A percentile compares a stretch with the other conserved stretches of the same genome.
phyloP scores from a whole-genome alignment of 2,329 filamentous ascomycete genomes.

The Chrysoporthe deuterocubensis region DNA sequence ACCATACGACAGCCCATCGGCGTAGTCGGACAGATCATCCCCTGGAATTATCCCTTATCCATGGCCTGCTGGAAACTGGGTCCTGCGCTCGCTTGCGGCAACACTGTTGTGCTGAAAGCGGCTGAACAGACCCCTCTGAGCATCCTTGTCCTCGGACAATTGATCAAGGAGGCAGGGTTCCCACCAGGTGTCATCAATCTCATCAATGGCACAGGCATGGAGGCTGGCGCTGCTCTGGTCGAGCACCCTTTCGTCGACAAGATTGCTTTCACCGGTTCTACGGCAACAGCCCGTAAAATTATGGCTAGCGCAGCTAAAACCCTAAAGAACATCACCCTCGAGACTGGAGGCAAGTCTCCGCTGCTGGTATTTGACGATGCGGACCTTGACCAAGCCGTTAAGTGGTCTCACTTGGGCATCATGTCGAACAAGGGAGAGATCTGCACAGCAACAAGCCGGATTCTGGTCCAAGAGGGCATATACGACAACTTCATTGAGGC shows the following conservation, averaged over 20 bases:
- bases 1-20: slow-evolving; percentile 78
- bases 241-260: slow-evolving; percentile 73
- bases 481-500: slow-evolving; percentile 66
- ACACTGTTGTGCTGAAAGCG: slow-evolving; percentile 67
- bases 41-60: slow-evolving; percentile 71
- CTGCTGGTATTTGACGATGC: slow-evolving; percentile 68
- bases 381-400: slow-evolving; percentile 70
- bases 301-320: slow-evolving; percentile 75
- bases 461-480: slow-evolving; percentile 65
- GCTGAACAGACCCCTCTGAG: slow-evolving; percentile 71
- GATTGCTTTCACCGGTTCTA: slow-evolving; percentile 79
- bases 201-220: slow-evolving; percentile 70
- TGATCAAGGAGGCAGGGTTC: slow-evolving; percentile 75
- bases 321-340: slow-evolving; percentile 68
- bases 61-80: slow-evolving; percentile 71
- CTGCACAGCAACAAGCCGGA: slow-evolving; percentile 66
- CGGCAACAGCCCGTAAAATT: slow-evolving; percentile 71
- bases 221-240: slow-evolving; percentile 70
- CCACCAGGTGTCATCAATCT: slow-evolving; percentile 80
- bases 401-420: slow-evolving; percentile 55
- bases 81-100: slow-evolving; percentile 68
- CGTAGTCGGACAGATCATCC: slow-evolving; percentile 75
- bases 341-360: slow-evolving; percentile 70
- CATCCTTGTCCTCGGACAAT: slow-evolving; percentile 65
- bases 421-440: slow-evolving; percentile 68